Conservation (phyloP, 139 green algal genomes). For the Pseudopediastrum boryanum region DNA sequence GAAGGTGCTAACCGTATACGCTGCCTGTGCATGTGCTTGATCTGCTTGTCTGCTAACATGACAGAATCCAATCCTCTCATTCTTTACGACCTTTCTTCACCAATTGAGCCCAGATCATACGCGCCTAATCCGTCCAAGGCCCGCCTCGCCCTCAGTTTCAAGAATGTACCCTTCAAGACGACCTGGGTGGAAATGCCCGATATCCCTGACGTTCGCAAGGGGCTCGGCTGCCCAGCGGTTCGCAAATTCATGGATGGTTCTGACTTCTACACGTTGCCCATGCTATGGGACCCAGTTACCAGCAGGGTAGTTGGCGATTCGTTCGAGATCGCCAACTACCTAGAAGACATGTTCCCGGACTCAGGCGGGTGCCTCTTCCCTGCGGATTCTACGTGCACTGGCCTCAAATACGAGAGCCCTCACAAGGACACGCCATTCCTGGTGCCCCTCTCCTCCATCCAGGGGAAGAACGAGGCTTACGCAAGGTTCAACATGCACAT, state of each 20-base stretch:
- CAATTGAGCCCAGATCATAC: constrained; percentile 20
- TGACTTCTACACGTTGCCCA: constrained; percentile 33
- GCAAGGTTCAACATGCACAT: constrained; percentile 29
- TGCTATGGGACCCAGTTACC: constrained; percentile 14
- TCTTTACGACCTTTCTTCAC: constrained; percentile 33
- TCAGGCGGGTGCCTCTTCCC: constrained; percentile 26
- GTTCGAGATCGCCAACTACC: constrained; percentile 29
- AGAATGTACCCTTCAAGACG: constrained; percentile 22
- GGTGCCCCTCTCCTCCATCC: background rate
- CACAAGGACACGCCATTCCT: constrained; percentile 17
- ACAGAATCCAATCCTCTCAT: constrained; percentile 9
- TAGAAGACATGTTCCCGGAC: constrained; percentile 15
- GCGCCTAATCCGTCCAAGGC: constrained; percentile 35
- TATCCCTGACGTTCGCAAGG: constrained; percentile 18
- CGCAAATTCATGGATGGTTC: constrained; percentile 29
- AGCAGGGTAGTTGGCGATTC: constrained; percentile 27
- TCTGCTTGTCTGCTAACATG: background rate
- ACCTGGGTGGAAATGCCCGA: constrained; percentile 25
- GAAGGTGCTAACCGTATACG: background rate
- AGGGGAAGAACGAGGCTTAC: background rate
- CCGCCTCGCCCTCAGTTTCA: constrained; percentile 27
- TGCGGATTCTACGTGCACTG: constrained; percentile 7
- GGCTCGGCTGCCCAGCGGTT: constrained; percentile 8
- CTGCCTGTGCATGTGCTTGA: no score
- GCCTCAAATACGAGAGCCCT: constrained; percentile 27